Base-by-base conservation (phyloP, 768 basidiomycete species). In the Tricholoma hemisulphureum region DNA sequence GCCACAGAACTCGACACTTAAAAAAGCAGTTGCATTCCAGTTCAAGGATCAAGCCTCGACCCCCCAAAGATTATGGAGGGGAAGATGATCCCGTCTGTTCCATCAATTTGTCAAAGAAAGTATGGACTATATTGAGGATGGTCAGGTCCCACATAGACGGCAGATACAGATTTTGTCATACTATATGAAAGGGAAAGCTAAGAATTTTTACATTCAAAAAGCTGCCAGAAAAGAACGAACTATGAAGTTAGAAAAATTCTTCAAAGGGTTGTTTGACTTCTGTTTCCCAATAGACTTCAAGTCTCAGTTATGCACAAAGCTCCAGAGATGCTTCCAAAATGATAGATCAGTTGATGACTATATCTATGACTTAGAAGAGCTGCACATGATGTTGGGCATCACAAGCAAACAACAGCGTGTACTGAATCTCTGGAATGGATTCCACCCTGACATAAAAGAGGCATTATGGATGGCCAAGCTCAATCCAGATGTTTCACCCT, bases 201-300 rank as follows among this genome's bases (percentile, higher is more conserved):
- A 51, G 18, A 24, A 46, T 10, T 63, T 58, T n/a, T 60, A 57
- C 49, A 58, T 53, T 29, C 39, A 58, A 23, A 51, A 60, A 23
- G 51, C 56, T 5, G 26, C 50, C 2, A 4, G 24, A 1, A 20
- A 53, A 4, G 26, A 14, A 8, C 6, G 48, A 1, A 39, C 37
- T 8, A 59, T 54, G 61, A 53, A 18, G 9, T 11, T 46, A 2
- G 34, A 53, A 8, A 24, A 28, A 0, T 50, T 62, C 8, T 56
- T 56, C 24, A 46, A 56, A 9, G 53, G 53, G 1, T 32, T 62
- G 4, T 62, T 62, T 26, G 34, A 62, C n/a, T 62, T 57, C 28
- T 62, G 61, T 39, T 62, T 62, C 35, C 61, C 55, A 5, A 21
- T 39, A 16, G 51, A 56, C 23, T 62, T 49, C 39, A 52, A 51